phyloP scores from a whole-genome alignment of 495 filamentous ascomycete genomes.

The Apiosordaria backusii region DNA sequence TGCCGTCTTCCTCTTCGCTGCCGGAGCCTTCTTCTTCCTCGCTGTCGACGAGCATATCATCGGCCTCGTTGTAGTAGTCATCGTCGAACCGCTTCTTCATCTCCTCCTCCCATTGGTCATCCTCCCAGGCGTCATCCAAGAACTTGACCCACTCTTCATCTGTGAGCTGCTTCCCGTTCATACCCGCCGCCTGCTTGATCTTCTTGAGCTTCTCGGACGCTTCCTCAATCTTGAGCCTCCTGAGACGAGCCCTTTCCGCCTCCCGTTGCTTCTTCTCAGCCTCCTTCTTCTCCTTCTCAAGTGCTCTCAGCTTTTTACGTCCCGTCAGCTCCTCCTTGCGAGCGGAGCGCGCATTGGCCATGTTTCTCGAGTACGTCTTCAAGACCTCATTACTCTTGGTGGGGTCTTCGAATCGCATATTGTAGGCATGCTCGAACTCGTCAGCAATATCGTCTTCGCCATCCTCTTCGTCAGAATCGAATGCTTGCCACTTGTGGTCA shows the following conservation, averaged over 20 bases:
- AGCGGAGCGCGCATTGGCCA: slow-evolving; percentile 73
- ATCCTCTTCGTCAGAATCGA: slow-evolving; percentile 90
- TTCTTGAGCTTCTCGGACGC: slow-evolving; percentile 74
- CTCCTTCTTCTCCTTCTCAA: slow-evolving; percentile 71
- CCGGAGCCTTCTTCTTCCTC: slow-evolving; percentile 26
- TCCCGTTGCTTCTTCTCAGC: slow-evolving; percentile 71
- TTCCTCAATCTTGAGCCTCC: slow-evolving; percentile 84
- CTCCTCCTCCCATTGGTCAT: slow-evolving; percentile 81
- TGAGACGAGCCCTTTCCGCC: slow-evolving; percentile 75
- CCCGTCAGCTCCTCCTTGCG: slow-evolving; percentile 74
- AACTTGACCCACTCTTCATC: slow-evolving; percentile 77
- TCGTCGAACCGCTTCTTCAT: slow-evolving; percentile 86
- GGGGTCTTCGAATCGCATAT: slow-evolving; percentile 93
- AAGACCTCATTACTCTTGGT: slow-evolving; percentile 76
- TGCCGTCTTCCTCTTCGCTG: slow-evolving; percentile 6
- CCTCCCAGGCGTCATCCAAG: slow-evolving; percentile 80
- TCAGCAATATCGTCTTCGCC: slow-evolving; percentile 80
- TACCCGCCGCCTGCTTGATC: slow-evolving; percentile 82
- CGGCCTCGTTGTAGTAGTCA: slow-evolving; percentile 73
- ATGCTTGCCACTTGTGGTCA: slow-evolving; percentile 60
- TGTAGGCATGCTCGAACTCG: slow-evolving; percentile 88
- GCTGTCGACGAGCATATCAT: slow-evolving; percentile 41
- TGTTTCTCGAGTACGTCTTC: slow-evolving; percentile 81
- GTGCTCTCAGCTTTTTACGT: slow-evolving; percentile 71
- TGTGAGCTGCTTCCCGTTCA: slow-evolving; percentile 63